Base-by-base conservation (phyloP, 2,329 filamentous ascomycete genomes). In the Aaosphaeria pasadenensis region DNA sequence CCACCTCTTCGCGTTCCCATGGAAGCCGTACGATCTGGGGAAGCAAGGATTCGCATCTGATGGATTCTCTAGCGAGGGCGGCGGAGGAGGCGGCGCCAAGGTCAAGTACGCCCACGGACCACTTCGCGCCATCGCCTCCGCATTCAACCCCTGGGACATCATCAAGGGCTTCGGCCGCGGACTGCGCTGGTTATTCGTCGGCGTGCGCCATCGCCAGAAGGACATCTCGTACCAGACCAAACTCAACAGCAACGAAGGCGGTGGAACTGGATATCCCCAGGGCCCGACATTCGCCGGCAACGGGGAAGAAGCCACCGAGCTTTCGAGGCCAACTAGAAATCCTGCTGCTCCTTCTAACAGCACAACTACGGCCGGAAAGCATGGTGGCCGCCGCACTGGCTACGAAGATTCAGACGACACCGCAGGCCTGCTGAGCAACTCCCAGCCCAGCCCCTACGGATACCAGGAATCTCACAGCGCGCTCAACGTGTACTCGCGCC, bases 1-100 rank as follows among this genome's bases (percentile, higher is more conserved):
- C 45, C 90, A 95, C 67, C 71, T 94, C 11, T 95, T 85, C 77
- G 88, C 91, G 2, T 96, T 94, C 63, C 81, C 88, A 1, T 94
- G 86, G 77, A 78, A 78, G 47, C 84, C 84, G 1, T 96, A 95
- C 68, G 74, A 71, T 52, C 53, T 73, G 29, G 53, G 43, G 29
- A 57, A 50, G 40, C 44, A 52, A 4, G 47, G 55, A 28, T 45
- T 55, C 40, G 45, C 53, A 13, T 50, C 55, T 32, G 49, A 57
- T 11, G 60, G 17, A 40, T 40, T 66, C 11, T 63, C 66, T 2
- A 50, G 50, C 17, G 33, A 36, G 33, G 56, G 53, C 13, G 51
- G 48, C 38, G 49, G 54, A 13, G 48, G 50, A 13, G 46, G 49
- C 3, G 39, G 54, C 11, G n/a, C 46, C 6, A 55, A 57, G 4